Conservation (phyloP, 139 green algal genomes). For the Monoraphidium neglectum region DNA sequence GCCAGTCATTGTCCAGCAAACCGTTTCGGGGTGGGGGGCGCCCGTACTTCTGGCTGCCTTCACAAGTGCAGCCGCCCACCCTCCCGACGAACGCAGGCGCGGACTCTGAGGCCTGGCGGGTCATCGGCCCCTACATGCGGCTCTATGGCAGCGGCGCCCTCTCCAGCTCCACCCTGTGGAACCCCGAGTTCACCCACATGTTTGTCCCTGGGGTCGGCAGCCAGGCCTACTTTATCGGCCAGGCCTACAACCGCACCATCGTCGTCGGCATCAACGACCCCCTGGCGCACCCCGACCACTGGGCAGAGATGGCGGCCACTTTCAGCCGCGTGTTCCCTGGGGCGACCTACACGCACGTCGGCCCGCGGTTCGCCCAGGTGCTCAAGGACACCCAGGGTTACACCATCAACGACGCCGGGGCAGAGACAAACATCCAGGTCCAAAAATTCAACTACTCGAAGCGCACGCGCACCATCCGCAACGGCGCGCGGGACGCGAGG, state of each 20-base stretch:
- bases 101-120: slow-evolving; percentile 13
- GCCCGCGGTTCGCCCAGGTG: slow-evolving; percentile 6
- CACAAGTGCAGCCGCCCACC: no score
- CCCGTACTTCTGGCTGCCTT: no score
- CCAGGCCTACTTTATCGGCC: neutral
- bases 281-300: slow-evolving; percentile 1
- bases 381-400: slow-evolving; percentile 25
- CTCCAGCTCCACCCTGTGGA: slow-evolving; percentile 17
- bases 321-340: slow-evolving; percentile 10
- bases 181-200: slow-evolving; percentile 30
- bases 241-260: slow-evolving; percentile 11
- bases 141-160: slow-evolving; percentile 21
- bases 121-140: slow-evolving; percentile 23
- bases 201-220: slow-evolving; percentile 17
- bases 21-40: no score
- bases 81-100: no score
- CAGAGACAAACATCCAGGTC: no score
- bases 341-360: slow-evolving; percentile 23
- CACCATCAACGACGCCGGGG: slow-evolving; percentile 23
- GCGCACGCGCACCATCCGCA: no score
- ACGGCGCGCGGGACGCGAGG: no score
- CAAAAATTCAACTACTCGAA: no score
- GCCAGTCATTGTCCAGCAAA: no score
- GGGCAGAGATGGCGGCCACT: neutral
- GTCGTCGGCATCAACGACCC: slow-evolving; percentile 15